Evolutionary conservation across 208 protist species (phyloP).

Genomic region (Trypanosomatidae sp.): DNA sequence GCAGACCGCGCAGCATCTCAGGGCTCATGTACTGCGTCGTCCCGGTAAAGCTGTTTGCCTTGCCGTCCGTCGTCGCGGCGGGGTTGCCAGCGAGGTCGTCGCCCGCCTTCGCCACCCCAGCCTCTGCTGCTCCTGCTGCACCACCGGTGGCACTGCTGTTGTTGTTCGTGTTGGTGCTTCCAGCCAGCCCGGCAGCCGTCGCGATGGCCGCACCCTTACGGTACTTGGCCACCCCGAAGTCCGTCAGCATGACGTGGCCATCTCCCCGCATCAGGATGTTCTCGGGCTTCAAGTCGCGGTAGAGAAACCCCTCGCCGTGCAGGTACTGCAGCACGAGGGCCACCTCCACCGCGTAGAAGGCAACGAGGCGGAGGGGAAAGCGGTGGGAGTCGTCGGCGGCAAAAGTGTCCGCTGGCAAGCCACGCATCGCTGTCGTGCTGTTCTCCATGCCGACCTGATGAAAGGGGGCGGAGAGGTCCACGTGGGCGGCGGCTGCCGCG

Average conservation of each 20-base stretch:
- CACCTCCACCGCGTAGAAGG: slow-evolving; percentile 91
- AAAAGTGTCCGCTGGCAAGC: slow-evolving; percentile 12
- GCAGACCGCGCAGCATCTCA: slow-evolving; percentile 87
- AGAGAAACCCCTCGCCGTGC: slow-evolving; percentile 87
- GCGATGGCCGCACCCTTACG: slow-evolving; percentile 48
- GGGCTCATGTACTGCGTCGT: slow-evolving; percentile 96
- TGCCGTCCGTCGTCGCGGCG: slow-evolving; percentile 2
- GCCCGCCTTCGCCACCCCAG: slow-evolving; percentile 1
- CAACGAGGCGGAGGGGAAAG: slow-evolving; percentile 69
- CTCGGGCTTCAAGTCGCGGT: slow-evolving; percentile 94
- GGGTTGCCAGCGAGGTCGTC: background rate
- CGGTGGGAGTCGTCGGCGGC: slow-evolving; percentile 50
- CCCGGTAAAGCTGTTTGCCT: slow-evolving; percentile 90
- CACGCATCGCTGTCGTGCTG: slow-evolving; percentile 13
- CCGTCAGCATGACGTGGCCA: slow-evolving; percentile 93
- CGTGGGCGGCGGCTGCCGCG: slow-evolving; percentile 8
- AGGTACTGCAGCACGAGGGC: slow-evolving; percentile 89
- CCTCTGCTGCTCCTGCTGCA: too few relatives aligned
- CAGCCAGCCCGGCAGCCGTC: background rate
- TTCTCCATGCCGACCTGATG: slow-evolving; percentile 30
- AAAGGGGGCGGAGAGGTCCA: slow-evolving; percentile 28
- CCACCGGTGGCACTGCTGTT: too few relatives aligned
- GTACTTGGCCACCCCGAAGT: slow-evolving; percentile 96
- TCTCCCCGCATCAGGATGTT: slow-evolving; percentile 93
- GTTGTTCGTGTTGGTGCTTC: too few relatives aligned